phyloP scores from a whole-genome alignment of 352 stramenopile genomes.

The Phytophthora brassicae region DNA sequence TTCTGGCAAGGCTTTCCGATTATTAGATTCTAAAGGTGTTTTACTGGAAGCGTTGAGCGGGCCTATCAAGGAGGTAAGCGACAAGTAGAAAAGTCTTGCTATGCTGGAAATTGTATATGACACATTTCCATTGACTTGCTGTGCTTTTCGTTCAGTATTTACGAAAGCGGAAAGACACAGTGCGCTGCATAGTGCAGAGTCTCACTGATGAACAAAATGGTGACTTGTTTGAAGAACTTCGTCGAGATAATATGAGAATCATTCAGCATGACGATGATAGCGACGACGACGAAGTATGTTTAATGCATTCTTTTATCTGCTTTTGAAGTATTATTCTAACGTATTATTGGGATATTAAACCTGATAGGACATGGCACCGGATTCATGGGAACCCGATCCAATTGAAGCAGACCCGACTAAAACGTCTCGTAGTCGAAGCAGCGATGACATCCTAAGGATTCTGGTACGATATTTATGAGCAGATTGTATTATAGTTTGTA shows the following conservation, averaged over 20 bases:
- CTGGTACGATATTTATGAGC: conserved; percentile 63
- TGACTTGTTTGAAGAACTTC: conserved; percentile 96
- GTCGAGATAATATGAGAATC: conserved; percentile 89
- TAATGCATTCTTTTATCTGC: too few relatives aligned
- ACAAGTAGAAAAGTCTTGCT: too few relatives aligned
- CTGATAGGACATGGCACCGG: conserved; percentile 64
- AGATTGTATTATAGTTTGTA: not conserved
- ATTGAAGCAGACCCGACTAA: conserved; percentile 86
- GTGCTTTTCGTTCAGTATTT: too few relatives aligned
- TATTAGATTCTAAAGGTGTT: conserved; percentile 92
- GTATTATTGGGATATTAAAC: not conserved
- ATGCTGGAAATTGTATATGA: too few relatives aligned
- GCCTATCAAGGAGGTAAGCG: conserved; percentile 64
- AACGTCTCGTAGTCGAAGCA: conserved; percentile 72
- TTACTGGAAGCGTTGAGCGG: conserved; percentile 86
- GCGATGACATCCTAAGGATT: conserved; percentile 96
- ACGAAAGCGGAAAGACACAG: conserved; percentile 92
- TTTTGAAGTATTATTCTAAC: not conserved
- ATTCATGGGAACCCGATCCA: conserved; percentile 91
- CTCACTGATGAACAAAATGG: conserved; percentile 89
- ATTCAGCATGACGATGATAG: conserved; percentile 93
- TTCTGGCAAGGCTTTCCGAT: conserved; percentile 71
- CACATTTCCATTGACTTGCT: not conserved
- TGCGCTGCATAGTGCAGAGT: conserved; percentile 96
- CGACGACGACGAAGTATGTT: conserved; percentile 89